Base-by-base conservation (phyloP, 345 rosid genomes). In the Salix purpurea region DNA sequence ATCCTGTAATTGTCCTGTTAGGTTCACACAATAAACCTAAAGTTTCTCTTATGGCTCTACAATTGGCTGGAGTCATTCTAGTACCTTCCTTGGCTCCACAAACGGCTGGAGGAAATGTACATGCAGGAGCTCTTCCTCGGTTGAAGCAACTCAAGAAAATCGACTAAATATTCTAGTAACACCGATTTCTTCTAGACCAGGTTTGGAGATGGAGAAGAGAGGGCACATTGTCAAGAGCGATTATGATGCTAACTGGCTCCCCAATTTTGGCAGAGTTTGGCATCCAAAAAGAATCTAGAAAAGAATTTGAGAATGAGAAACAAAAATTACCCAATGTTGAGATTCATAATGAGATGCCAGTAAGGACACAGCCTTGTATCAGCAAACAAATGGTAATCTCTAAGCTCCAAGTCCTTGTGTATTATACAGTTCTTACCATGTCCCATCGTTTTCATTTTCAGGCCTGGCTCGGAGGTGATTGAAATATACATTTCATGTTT, bases 251-350 rank as follows among this genome's bases (percentile, higher is more conserved):
- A 81, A 85, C 85, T 96, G 98, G 97, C 98, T 94, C 83, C 98
- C 98, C 36, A 88, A 92, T 77, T 94, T 96, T 81, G 98, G 98
- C 77, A 88, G 98, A 74, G 98, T 96, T 78, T 96, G 99, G 98
- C 96, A 87, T 90, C 78, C 81, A 97, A 56, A 96, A 85, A 83
- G 97, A 92, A 84, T 94, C 97, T 26, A 87, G 95, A 78, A 94
- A 90, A 85, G 94, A 96, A 82, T 94, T 90, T 84, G 94, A 92
- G 80, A 83, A 69, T 81, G 91, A 94, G 83, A 91, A 91, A 72
- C 85, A 78, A 70, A 89, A 89, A 72, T 78, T 82, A 61, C 81
- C 85, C 39, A 80, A 84, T 77, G 83, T 76, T 30, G 91, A 84
- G 83, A 84, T 75, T 81, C 79, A 82, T 40, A 78, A 83, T 37